Evolutionary conservation across 768 basidiomycete species (phyloP).

Genomic region (Auricularia cornea): DNA sequence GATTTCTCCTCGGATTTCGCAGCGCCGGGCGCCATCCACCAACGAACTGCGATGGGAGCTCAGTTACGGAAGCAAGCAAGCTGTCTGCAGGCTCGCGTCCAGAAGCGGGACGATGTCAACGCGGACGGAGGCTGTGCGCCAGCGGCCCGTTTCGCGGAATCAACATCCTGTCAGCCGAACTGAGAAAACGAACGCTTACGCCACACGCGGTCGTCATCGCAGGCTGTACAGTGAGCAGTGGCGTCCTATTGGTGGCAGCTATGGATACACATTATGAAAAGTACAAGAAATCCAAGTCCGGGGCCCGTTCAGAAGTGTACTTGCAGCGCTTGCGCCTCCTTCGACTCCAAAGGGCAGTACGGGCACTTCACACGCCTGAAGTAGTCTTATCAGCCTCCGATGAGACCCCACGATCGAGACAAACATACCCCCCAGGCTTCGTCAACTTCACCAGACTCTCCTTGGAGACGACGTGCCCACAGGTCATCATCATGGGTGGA

Average conservation of each 20-base stretch:
- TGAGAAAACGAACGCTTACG: too few species aligned
- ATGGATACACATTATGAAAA: neutral
- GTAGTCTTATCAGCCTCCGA: conserved; percentile 7
- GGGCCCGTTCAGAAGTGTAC: conserved; percentile 47
- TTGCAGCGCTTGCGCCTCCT: conserved; percentile 43
- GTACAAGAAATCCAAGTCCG: neutral
- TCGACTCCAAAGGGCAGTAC: conserved; percentile 84
- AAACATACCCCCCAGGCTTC: conserved; percentile 72
- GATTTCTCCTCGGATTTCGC: neutral
- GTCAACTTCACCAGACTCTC: conserved; percentile 86
- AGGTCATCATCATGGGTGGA: conserved; percentile 96
- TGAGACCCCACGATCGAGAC: conserved; percentile 10
- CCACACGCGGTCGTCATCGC: too few species aligned
- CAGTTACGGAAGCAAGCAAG: too few species aligned
- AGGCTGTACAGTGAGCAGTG: too few species aligned
- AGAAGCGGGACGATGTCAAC: too few species aligned
- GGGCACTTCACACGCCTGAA: conserved; percentile 89
- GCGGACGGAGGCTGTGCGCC: too few species aligned
- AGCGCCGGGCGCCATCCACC: neutral
- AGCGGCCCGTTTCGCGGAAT: too few species aligned
- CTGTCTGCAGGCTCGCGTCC: too few species aligned
- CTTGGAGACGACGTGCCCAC: conserved; percentile 91
- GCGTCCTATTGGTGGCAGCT: neutral
- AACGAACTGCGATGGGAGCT: too few species aligned
- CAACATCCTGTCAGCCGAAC: too few species aligned